Conservation (phyloP, 441 rosid species). For the Erodium chrysanthum region DNA sequence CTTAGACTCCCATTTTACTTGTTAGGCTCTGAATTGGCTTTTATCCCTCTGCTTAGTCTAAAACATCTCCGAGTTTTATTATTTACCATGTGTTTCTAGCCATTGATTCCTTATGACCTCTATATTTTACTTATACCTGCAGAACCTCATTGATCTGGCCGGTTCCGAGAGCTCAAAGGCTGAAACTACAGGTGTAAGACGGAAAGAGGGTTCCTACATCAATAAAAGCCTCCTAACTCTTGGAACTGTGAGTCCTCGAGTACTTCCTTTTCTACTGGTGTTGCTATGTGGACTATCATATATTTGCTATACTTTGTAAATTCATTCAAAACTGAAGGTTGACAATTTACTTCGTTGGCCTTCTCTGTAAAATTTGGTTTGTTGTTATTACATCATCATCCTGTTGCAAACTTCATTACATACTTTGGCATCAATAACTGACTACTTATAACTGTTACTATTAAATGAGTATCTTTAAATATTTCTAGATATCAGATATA, state of each 20-base stretch:
- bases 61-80: neutral
- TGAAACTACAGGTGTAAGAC: neutral
- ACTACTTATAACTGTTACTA: neutral
- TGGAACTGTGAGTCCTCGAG: conserved; percentile 71
- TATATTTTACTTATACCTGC: conserved; percentile 44
- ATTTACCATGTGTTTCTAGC: neutral
- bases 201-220: neutral
- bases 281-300: neutral
- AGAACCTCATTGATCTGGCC: conserved; percentile 99
- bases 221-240: conserved; percentile 33
- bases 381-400: too few relatives aligned
- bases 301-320: neutral
- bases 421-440: neutral
- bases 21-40: conserved; percentile 8
- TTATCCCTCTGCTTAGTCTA: neutral
- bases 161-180: conserved; percentile 40
- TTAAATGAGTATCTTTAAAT: too few relatives aligned
- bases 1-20: conserved; percentile 17
- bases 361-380: neutral
- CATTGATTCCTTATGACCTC: conserved; percentile 24
- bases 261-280: neutral
- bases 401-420: neutral
- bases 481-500: too few relatives aligned
- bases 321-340: neutral
- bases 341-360: neutral